Evolutionary conservation across 2,329 filamentous ascomycete genomes (phyloP), one percentile per base, ranked within the genome.

Genomic region (Aspergillus melleus): DNA sequence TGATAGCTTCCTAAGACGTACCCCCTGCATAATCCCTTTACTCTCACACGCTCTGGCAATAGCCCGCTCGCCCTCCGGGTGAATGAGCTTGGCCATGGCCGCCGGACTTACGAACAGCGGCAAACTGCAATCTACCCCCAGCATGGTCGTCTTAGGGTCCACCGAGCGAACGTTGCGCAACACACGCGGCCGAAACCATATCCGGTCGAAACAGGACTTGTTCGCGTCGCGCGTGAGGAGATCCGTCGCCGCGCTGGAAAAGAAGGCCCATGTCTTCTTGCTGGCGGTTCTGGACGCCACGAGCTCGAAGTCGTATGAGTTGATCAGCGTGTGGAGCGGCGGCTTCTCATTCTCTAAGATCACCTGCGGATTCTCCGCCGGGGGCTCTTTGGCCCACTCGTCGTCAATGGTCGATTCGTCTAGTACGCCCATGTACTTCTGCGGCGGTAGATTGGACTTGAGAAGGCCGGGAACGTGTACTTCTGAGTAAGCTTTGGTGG

Each of bases 221-320:
- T 90, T 90, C 53, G 79, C 77, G 24, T 79, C 73, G 2, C 81
- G 79, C 52, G 87, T 84, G 42, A 88, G 85, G 4, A 83, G 66
- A 81, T 81, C 88, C 6, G 86, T 89, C 11, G 87, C 84, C 2
- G 87, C 88, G 9, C 86, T 88, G 20, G 85, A 88, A 69, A 87
- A 84, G 68, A 89, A 90, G 0, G 87, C 88, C 85, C 86, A 89
- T n/a, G 87, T 84, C 68, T 90, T 90, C 22, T 82, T 80, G 9
- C 80, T 80, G 52, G 88, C 79, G 6, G 81, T 83, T 26, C 77
- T 76, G 16, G 81, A 79, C 4, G 87, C 87, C 0, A 83, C 84
- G 11, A 75, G 60, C 54, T 85, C 81, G 68, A 89, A 89, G 74
- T 90, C 87, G 61, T 86, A 78, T 6, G 83, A 77, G 65, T 80